These are phyloP conservation scores for Neurospora pannonica DNA, from an alignment of 495 filamentous ascomycete species.

Conservation along the genomic window DNA sequence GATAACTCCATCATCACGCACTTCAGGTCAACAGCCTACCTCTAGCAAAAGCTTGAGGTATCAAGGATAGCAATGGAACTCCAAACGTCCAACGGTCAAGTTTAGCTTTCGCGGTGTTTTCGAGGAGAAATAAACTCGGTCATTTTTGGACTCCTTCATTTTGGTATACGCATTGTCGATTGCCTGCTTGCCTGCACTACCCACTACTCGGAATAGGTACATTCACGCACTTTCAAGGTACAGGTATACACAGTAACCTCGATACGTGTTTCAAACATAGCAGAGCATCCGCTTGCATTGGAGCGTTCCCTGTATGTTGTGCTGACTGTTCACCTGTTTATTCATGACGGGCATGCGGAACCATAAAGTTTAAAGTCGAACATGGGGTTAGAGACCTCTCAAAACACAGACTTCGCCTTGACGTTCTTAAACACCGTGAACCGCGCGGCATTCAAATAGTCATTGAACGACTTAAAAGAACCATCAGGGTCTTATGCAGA, in stretches of 20 bases:
- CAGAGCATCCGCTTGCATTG: neutral
- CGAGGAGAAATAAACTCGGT: neutral
- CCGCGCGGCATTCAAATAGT: neutral
- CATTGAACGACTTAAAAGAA: no score
- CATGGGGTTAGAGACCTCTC: neutral
- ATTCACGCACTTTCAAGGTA: neutral
- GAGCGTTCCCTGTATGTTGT: neutral
- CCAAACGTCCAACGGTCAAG: neutral
- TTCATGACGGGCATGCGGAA: neutral
- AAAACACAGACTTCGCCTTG: neutral
- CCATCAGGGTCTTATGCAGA: neutral
- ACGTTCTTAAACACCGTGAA: neutral
- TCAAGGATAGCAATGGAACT: no score
- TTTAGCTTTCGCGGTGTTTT: neutral
- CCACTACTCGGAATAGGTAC: neutral
- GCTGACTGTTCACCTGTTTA: neutral
- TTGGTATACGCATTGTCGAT: neutral
- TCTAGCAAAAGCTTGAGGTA: no score
- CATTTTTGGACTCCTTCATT: neutral
- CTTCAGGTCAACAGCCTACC: no score
- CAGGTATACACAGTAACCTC: neutral
- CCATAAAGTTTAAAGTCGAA: neutral
- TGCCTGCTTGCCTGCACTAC: neutral
- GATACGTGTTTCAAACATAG: neutral
- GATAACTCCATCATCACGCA: neutral